These are phyloP conservation scores for Aegilops speltoides DNA, from an alignment of 176 grass and related monocot species.

Conservation along the genomic window DNA sequence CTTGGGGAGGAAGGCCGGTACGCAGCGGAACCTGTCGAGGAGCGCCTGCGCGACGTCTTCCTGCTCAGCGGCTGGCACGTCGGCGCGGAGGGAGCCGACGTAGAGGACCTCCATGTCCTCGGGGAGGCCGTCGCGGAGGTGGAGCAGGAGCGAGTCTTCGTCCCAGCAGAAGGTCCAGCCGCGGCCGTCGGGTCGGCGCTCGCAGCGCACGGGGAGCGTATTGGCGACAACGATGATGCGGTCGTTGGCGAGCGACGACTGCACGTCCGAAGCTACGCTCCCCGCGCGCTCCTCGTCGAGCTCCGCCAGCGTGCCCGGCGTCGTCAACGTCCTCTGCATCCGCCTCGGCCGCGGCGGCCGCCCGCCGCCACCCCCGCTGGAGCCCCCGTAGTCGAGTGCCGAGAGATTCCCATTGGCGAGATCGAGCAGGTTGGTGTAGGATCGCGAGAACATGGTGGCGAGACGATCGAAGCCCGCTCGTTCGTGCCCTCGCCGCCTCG, in stretches of 20 bases:
- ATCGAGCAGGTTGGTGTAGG: constrained; percentile 67
- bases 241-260: constrained; percentile 49
- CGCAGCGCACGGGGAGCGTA: constrained; percentile 53
- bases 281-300: constrained; percentile 55
- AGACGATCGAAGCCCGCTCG: background rate
- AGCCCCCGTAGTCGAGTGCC: constrained; percentile 47
- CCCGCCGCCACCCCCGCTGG: background rate
- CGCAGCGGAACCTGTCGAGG: constrained; percentile 66
- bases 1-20: constrained; percentile 66
- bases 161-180: constrained; percentile 68
- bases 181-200: constrained; percentile 44
- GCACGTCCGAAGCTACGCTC: constrained; percentile 64
- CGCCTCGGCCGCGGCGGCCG: constrained; percentile 32
- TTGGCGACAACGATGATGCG: constrained; percentile 73
- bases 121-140: constrained; percentile 73
- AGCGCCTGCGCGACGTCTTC: constrained; percentile 67
- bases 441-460: constrained; percentile 60
- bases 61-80: constrained; percentile 54
- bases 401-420: constrained; percentile 64
- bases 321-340: constrained; percentile 56
- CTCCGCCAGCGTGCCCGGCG: constrained; percentile 47
- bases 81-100: constrained; percentile 65
- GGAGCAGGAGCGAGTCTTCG: constrained; percentile 67
- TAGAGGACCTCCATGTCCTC: constrained; percentile 82
- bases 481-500: background rate